Evolutionary conservation across 768 basidiomycete genomes (phyloP).

Genomic region (Chalciporus chontae): DNA sequence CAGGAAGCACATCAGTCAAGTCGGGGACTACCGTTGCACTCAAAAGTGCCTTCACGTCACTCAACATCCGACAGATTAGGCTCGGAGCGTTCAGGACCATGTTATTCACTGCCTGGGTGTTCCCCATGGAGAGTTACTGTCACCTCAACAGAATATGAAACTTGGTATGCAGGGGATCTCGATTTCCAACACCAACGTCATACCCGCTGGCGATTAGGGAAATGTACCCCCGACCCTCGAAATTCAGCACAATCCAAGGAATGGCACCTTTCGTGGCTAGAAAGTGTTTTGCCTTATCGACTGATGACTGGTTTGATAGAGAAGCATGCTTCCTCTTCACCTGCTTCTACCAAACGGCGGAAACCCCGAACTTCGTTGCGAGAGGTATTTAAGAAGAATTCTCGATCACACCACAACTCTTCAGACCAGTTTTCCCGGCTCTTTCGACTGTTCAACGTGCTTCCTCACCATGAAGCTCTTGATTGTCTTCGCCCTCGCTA

Average conservation of each 20-base stretch:
- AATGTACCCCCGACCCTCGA: neutral
- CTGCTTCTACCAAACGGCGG: neutral
- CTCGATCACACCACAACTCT: neutral
- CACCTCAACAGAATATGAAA: neutral
- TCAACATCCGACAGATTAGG: neutral
- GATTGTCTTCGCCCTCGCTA: neutral
- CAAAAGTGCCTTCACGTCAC: neutral
- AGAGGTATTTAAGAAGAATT: conserved; percentile 2
- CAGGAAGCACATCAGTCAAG: neutral
- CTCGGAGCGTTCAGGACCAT: neutral
- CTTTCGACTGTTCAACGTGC: neutral
- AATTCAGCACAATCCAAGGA: neutral
- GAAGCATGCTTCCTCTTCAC: neutral
- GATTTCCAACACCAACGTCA: neutral
- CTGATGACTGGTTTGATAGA: neutral
- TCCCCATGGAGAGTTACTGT: no score
- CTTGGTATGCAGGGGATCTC: neutral
- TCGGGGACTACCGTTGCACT: neutral
- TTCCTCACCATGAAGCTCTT: conserved; percentile 10
- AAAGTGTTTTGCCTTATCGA: neutral
- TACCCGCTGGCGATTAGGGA: neutral
- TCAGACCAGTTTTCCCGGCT: neutral
- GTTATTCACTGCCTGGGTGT: neutral
- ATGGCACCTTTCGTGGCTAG: neutral
- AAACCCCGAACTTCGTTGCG: neutral